Base-by-base conservation (phyloP, 1,139 yeast species). In the Casaregolazyma lundiana region DNA sequence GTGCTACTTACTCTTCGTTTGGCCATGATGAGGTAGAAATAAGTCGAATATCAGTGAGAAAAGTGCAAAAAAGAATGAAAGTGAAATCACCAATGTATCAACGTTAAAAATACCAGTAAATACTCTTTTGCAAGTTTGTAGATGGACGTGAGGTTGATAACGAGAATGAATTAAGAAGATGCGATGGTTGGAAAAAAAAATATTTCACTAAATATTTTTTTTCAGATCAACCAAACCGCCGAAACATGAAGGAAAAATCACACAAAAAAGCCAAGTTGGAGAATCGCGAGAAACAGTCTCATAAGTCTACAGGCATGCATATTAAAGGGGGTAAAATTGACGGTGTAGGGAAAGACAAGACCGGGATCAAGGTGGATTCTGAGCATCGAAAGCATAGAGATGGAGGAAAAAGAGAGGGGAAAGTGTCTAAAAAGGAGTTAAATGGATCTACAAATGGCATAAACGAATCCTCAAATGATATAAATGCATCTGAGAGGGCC, bases 1-100 rank as follows among this genome's bases (percentile, higher is more conserved):
- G 6, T 17, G 13, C 6, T 16, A 65, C 75, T 40, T 60, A 71
- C 76, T 67, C 76, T 72, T 69, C 76, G 68, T 56, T 70, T 71
- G 9, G 75, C 78, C 78, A 73, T 75, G 44, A 26, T 46, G 22
- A 24, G 30, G 36, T 41, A 29, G 44, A 22, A 30, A 37, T n/a
- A n/a, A n/a, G n/a, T n/a, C n/a, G 18, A 17, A 4, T 22, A 15
- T 32, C 20, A 22, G 17, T 21, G 24, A 13, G 36, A 17, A 19
- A 34, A 38, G 20, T 43, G 32, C 20, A 21, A 22, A 41, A 35
- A 41, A 21, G 32, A 30, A 34, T n/a, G n/a, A n/a, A n/a, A n/a
- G n/a, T n/a, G n/a, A n/a, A n/a, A n/a, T n/a, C n/a, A n/a, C n/a
- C n/a, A n/a, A n/a, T n/a, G n/a, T n/a, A n/a, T n/a, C n/a, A n/a